Evolutionary conservation across 2,329 filamentous ascomycete species (phyloP).

Genomic region (Paraphoma sp.): DNA sequence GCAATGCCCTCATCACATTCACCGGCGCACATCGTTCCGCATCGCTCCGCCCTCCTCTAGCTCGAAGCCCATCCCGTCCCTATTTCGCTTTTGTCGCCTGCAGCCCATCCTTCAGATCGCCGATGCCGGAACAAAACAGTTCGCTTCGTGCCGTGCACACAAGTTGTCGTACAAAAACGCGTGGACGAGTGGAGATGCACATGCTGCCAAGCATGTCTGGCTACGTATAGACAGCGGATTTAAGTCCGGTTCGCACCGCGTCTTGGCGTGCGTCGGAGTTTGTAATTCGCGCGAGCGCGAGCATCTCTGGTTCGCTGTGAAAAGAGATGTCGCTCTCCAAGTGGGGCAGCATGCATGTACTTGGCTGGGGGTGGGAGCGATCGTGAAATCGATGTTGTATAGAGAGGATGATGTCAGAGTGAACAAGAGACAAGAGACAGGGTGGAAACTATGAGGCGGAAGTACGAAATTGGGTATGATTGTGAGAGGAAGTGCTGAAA

Average conservation of each 20-base stretch:
- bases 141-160: background rate
- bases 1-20: no score
- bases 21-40: no score
- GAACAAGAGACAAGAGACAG: no score
- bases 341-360: background rate
- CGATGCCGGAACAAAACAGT: no score
- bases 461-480: no score
- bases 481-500: background rate
- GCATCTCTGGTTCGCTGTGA: no score
- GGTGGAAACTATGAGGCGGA: no score
- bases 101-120: no score
- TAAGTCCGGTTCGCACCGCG: background rate
- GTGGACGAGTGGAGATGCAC: background rate
- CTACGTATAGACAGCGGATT: background rate
- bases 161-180: background rate
- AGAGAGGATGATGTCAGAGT: no score
- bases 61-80: no score
- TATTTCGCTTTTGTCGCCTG: background rate
- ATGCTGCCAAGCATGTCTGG: background rate
- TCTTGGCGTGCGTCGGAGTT: background rate
- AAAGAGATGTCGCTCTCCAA: background rate
- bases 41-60: no score
- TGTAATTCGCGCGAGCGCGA: background rate
- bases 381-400: background rate
- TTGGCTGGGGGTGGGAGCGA: background rate